Evolutionary conservation across 805 yeast genomes (phyloP), one percentile per base, ranked within the genome.

Genomic region (Kluyveromyces lactis): DNA sequence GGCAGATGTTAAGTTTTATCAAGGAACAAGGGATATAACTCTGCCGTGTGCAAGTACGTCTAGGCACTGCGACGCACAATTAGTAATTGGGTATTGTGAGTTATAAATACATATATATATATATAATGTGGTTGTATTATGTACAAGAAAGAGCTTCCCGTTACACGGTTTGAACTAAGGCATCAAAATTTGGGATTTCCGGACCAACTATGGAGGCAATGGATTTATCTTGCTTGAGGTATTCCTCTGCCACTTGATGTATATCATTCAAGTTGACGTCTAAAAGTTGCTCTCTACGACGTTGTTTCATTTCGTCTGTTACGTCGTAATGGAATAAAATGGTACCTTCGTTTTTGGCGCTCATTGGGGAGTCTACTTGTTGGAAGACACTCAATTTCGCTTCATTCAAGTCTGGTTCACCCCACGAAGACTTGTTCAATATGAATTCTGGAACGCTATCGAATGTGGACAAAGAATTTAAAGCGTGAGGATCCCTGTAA

Each of bases 331-430:
- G 66, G 62, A 89, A 85, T 11, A 67, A 60, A 12, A 72, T 60
- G 48, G 75, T 66, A 10, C 96, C 95, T 60, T 92, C 95, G 26
- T 75, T 71, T 35, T 83, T 73, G 12, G 86, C 80, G 54, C 89
- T 81, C 31, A 75, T 70, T 10, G 98, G 98, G 1, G 96, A 84
- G 64, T 92, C 98, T 12, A 92, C 66, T 42, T 81, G 75, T 63
- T 92, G 98, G 75, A 92, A 92, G 26, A 92, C 76, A 9, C 95
- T 77, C 50, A 92, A 66, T 57, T 90, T 87, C 24, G 97, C 95
- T 52, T 87, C 95, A 47, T 85, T 85, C 36, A 92, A 64, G 48
- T 86, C 95, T 15, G 53, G 46, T 11, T 66, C 62, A 10, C 70
- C 67, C 83, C 86, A 81, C 19, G 62, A 58, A 2, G 50, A 44